Base-by-base conservation (phyloP, 768 basidiomycete genomes). In the Boletus vinaceobasis region DNA sequence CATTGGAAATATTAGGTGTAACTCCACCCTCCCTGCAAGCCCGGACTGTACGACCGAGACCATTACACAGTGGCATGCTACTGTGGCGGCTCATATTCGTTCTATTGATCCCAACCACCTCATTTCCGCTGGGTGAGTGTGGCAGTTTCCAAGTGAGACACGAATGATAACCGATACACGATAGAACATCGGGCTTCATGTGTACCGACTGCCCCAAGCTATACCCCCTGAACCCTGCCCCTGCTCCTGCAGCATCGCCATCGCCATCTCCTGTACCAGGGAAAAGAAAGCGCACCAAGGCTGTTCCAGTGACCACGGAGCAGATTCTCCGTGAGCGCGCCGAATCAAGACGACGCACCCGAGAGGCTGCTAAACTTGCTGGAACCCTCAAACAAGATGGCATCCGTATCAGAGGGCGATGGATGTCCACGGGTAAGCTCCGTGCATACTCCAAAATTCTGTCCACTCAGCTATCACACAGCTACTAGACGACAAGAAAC, bases 101-200 rank as follows among this genome's bases (percentile, higher is more conserved):
- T 55, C 60, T 0, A 59, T 79, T 21, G 86, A 88, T 64, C 77
- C 79, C 8, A 86, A 87, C 59, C 87, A 88, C 66, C 71, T 87
- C 35, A 74, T 86, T 42, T 75, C 83, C 17, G 74, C 85, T 26
- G 86, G 86, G 82, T 86, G 65, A 57, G 78, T 61, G 39, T 38
- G 44, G 14, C 35, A 43, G 4, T 21, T 51, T 27, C 23, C 39
- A 21, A 19, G 14, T 45, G 10, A 36, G 33, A n/a, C 21, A 44
- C 40, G 37, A 45, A 33, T 47, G 14, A 31, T 57, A 21, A 47
- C 50, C 40, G 1, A 31, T 26, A 26, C 33, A 45, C n/a, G 74
- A 75, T 43, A 76, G 77, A 43, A 65, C 66, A 11, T 78, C 80
- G 60, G 86, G 86, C 7, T 88, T 81, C 62, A 71, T 82, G 50